Evolutionary conservation across 805 yeast genomes (phyloP), one percentile per base, ranked within the genome.

Genomic region (Wilhelminamyces savonicus): DNA sequence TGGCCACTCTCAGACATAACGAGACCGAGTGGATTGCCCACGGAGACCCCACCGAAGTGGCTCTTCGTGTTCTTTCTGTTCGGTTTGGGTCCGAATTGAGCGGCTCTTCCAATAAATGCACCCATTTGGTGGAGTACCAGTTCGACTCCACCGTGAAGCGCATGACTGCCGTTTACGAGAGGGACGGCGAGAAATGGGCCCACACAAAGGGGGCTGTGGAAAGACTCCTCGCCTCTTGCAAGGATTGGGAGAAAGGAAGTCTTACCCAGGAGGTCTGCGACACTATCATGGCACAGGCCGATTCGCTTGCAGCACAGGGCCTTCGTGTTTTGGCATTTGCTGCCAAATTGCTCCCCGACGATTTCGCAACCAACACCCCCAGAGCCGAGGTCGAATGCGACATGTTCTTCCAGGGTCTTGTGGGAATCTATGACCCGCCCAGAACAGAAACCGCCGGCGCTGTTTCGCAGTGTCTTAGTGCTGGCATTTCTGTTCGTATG

Each of bases 1-100:
- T 84, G 45, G 90, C 95, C 3, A 65, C 67, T 8, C 76, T 85
- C 9, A n/a, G n/a, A n/a, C 19, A 17, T 3, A 71, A 67, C 37
- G 60, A 69, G 41, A 58, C 68, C 35, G 56, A 50, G n/a, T 37
- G 54, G 11, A 50, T 44, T 11, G 27, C 27, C 3, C 20, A 25
- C 11, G 27, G 27, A 15, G 27, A 25, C 15, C 14, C 27, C 8
- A 25, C 27, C 4, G 27, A 25, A n/a, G 14, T 25, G 16, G 27
- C 27, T n/a, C 16, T 25, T 14, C 14, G 14, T 7, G 27, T 25
- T 6, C 17, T 25, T 13, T 4, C 12, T 14, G 9, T 6, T 7
- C 25, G 19, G 6, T 17, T 17, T 17, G n/a, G n/a, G n/a, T n/a
- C n/a, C n/a, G n/a, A n/a, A n/a, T n/a, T n/a, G n/a, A n/a, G n/a